Evolutionary conservation across 225 moss, liverwort and hornwort species (phyloP).

Genomic region (Climacium dendroides): DNA sequence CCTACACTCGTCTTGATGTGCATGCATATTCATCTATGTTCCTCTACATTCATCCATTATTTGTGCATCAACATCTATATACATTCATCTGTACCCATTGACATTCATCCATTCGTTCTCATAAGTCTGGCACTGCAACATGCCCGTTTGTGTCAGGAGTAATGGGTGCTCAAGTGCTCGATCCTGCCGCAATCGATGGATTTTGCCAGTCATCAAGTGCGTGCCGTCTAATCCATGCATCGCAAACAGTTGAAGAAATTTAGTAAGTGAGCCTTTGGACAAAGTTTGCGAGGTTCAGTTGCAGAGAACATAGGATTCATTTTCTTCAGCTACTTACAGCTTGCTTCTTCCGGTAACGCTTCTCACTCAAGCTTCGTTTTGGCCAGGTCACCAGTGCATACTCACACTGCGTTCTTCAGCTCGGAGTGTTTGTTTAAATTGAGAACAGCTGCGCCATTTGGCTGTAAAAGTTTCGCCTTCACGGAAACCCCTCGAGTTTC

Average conservation of each 20-base stretch:
- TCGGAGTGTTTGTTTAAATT: background rate
- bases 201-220: background rate
- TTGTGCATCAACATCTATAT: background rate
- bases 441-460: background rate
- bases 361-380: constrained; percentile 1
- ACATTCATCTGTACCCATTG: background rate
- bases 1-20: background rate
- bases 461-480: background rate
- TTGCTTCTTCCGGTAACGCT: background rate
- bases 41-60: accelerated
- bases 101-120: background rate
- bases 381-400: background rate
- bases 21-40: background rate
- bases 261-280: background rate
- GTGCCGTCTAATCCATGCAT: background rate
- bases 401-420: background rate
- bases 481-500: background rate
- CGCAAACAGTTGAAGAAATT: background rate
- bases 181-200: background rate
- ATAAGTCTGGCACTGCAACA: background rate
- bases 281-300: background rate
- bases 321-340: background rate
- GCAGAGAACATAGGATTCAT: background rate
- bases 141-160: background rate
- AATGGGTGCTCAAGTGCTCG: background rate